A percentile compares a stretch with the other conserved stretches of the same genome.
Evolutionary conservation across 306 rosid genomes (phyloP).

Genomic region (Dalbergia cochinchinensis): DNA sequence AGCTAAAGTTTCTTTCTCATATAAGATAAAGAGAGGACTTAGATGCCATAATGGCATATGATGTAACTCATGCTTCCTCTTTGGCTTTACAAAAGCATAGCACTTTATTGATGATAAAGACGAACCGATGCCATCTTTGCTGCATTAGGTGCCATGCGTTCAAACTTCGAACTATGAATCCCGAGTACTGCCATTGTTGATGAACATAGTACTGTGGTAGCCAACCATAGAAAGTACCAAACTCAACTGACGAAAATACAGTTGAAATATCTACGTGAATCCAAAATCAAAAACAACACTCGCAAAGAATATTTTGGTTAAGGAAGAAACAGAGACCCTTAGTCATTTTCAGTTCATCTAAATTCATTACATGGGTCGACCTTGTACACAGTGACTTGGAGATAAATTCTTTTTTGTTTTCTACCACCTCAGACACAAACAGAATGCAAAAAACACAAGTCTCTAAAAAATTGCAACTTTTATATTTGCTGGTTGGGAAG

Average conservation of each 20-base stretch:
- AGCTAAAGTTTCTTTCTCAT: slow-evolving; percentile 10
- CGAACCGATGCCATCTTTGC: not conserved
- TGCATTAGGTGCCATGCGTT: slow-evolving; percentile 23
- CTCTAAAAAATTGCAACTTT: not conserved
- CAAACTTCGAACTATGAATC: not conserved
- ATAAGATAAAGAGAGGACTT: not conserved
- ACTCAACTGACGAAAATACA: not conserved
- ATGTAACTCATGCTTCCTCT: not conserved
- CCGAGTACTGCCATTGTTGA: not conserved
- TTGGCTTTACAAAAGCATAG: slow-evolving; percentile 28
- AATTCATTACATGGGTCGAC: not conserved
- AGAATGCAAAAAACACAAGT: not conserved
- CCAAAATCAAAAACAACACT: not conserved
- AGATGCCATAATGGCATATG: not conserved
- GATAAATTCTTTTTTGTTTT: slow-evolving; percentile 1
- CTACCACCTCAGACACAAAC: not conserved
- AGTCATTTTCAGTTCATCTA: not conserved
- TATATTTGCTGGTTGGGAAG: not conserved
- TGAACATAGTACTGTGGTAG: not conserved
- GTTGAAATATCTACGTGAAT: not conserved
- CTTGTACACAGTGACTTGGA: not conserved
- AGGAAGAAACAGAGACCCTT: not conserved
- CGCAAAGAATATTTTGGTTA: too few species aligned
- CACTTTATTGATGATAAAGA: slow-evolving; percentile 18
- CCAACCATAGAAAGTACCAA: not conserved